Base-by-base conservation (phyloP, 1,139 yeast species). In the Saccharomyces hybrid region DNA sequence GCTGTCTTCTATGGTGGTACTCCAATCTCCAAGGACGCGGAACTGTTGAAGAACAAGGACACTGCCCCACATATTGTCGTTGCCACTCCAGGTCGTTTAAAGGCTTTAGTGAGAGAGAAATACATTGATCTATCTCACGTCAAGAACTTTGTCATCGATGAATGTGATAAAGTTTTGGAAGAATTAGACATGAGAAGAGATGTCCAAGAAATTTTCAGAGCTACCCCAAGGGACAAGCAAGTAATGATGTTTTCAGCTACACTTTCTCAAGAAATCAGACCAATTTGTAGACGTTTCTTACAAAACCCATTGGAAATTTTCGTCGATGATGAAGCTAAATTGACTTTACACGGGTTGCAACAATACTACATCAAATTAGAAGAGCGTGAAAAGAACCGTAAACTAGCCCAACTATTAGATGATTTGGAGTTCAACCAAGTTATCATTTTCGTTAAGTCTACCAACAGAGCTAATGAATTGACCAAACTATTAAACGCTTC, bases 161-260 rank as follows among this genome's bases (percentile, higher is more conserved):
- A 93, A 78, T 93, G 98, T 84, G 99, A 93, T 79, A 90, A 90
- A 78, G 98, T 93, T 57, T 81, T 93, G 72, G 99, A 93, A 76
- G 79, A 83, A 57, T 74, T 88, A 67, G 95, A 87, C 69, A 93
- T 93, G 99, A 87, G 99, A 80, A 86, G 97, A 74, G 99, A 93
- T 70, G 97, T 93, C 56, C 99, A 93, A 78, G 98, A 91, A 72
- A 88, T 93, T 63, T 93, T 93, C 84, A 86, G 97, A 74, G 88
- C 89, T 59, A 93, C 99, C 54, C 99, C 99, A 61, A 96, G 88
- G 75, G 97, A 93, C 73, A 93, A 93, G 77, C 99, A 93, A 79
- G 99, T 93, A 57, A 91, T 93, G 98, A 93, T 93, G 97, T 93
- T 93, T 75, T 88, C 97, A 57, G 99, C 99, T 63, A 93, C 99